Evolutionary conservation across 352 stramenopile species (phyloP), one percentile per base, ranked within the genome.

Genomic region (Aphanomyces cochlioides): DNA sequence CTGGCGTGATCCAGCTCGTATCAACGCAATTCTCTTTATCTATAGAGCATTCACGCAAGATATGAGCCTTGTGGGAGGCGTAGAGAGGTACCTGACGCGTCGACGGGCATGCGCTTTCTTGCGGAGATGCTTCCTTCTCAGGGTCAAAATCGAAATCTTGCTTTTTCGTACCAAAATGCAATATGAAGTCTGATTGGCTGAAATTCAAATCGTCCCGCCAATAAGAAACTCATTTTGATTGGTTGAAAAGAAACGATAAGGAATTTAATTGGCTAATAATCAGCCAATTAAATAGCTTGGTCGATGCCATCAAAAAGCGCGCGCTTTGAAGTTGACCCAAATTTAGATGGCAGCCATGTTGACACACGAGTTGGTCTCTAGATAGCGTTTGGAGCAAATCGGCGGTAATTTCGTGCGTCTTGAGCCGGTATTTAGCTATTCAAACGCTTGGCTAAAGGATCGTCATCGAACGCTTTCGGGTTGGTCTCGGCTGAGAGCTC

Each of bases 121-220:
- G 56, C 19, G 1, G 43, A 50, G 43, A 21, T 61, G n/a, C 43
- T 50, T n/a, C 17, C 43, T 50, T 12, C 50, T 19, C 50, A 10
- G 3, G 50, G 36, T 36, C 15, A 19, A 28, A 36, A 58, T 58
- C 50, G 50, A 58, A 58, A 58, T 58, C 50, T 58, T 58, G 50
- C 8, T 7, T n/a, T 66, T 66, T 66, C 57, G 57, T 66, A n/a
- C 19, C 10, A 38, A 47, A 50, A 47, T 17, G 28, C 28, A 3
- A 34, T 66, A 5, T 41, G 10, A 10, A 0, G 1, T 47, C 39
- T 50, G 36, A 66, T 66, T 66, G 57, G 57, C 57, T 66, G 19
- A 66, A 66, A 66, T 47, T 41, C 57, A 50, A 66, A 66, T 17
- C 15, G 50, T 58, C 50, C 50, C 50, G 50, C 50, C 50, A 58